Conservation (phyloP, 2,329 filamentous ascomycete genomes). For the Allantophomopsis lycopodina region DNA sequence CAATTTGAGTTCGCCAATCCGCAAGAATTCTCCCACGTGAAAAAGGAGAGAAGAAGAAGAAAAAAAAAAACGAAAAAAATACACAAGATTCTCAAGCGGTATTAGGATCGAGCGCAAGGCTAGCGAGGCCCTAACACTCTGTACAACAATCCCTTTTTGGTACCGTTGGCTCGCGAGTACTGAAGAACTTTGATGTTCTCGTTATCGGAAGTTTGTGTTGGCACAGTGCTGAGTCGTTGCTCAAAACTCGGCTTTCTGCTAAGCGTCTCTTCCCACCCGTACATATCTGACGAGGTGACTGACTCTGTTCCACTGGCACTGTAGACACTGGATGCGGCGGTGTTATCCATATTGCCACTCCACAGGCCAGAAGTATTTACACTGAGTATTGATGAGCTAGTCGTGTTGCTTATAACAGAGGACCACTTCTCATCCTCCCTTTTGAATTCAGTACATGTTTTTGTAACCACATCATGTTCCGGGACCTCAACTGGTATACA, state of each 20-base stretch:
- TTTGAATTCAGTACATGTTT: not conserved
- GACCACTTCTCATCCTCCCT: slow-evolving; percentile 9
- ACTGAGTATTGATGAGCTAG: too few species aligned
- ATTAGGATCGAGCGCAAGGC: too few species aligned
- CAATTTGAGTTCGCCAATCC: too few species aligned
- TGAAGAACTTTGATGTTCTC: slow-evolving; percentile 3
- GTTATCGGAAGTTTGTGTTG: slow-evolving; percentile 7
- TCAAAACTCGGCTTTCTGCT: slow-evolving; percentile 18
- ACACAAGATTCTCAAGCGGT: too few species aligned
- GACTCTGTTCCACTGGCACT: slow-evolving; percentile 8
- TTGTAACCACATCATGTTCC: slow-evolving; percentile 8
- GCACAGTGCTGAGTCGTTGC: slow-evolving; percentile 9
- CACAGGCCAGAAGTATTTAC: too few species aligned
- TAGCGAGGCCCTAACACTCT: slow-evolving; percentile 7
- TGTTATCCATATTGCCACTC: too few species aligned
- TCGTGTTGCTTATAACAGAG: not conserved
- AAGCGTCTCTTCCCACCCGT: slow-evolving; percentile 40
- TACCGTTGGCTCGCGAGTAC: slow-evolving; percentile 8
- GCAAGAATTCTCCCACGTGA: too few species aligned
- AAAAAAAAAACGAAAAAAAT: too few species aligned
- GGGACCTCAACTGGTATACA: slow-evolving; percentile 16
- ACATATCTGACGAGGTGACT: slow-evolving; percentile 25
- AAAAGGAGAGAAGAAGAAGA: too few species aligned
- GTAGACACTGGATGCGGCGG: too few species aligned
- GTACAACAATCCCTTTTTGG: slow-evolving; percentile 14